phyloP scores from a whole-genome alignment of 2,329 filamentous ascomycete species.

The Fonsecaea pedrosoi region DNA sequence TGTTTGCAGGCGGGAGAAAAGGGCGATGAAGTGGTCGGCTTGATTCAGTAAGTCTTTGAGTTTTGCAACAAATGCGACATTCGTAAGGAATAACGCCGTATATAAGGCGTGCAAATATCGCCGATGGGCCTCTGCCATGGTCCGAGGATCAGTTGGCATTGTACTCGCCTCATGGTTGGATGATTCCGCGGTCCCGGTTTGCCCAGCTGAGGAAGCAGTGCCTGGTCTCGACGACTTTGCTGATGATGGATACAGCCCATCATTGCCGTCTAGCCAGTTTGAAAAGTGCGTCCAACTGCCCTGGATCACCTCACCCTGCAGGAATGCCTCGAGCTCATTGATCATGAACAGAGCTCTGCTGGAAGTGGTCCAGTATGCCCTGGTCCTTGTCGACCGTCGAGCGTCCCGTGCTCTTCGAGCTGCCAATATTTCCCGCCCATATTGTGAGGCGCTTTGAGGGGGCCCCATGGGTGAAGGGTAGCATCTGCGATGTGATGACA shows the following conservation, averaged over 20 bases:
- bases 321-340: conserved; percentile 83
- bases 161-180: not conserved
- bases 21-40: conserved; percentile 81
- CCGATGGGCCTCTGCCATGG: conserved; percentile 78
- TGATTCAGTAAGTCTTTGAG: conserved; percentile 54
- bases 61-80: conserved; percentile 48
- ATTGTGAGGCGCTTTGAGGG: conserved; percentile 65
- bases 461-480: conserved; percentile 74
- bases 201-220: conserved; percentile 42
- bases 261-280: conserved; percentile 69
- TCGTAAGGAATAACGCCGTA: conserved; percentile 53
- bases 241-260: conserved; percentile 41
- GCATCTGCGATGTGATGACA: conserved; percentile 76
- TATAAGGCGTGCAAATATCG: conserved; percentile 73
- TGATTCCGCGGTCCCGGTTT: conserved; percentile 19
- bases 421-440: conserved; percentile 66
- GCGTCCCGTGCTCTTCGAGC: conserved; percentile 70
- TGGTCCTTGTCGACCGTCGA: conserved; percentile 69
- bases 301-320: conserved; percentile 86
- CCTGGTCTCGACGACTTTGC: conserved; percentile 47
- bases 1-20: conserved; percentile 75
- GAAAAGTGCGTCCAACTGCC: conserved; percentile 82
- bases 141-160: conserved; percentile 71
- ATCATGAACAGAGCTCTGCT: conserved; percentile 88
- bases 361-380: conserved; percentile 87